Evolutionary conservation across 192 early-diverging fungal genomes (phyloP).

Genomic region (Coemansia sp.): DNA sequence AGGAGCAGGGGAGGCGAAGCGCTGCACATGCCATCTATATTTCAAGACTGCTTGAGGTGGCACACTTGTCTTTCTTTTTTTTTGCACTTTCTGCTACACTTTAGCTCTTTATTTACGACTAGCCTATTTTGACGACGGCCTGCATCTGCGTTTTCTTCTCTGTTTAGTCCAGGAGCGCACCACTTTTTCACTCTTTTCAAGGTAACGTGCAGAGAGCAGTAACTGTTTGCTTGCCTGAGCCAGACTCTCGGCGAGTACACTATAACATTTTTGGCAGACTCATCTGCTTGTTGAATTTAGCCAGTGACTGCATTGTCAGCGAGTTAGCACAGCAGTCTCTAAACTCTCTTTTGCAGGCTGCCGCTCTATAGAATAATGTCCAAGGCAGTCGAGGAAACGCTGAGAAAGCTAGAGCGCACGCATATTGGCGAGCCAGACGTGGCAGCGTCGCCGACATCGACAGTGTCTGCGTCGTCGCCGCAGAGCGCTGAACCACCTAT

Average conservation of each 20-base stretch:
- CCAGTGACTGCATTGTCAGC: not conserved
- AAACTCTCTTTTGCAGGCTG: not conserved
- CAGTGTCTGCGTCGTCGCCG: slow-evolving; percentile 25
- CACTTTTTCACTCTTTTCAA: not conserved
- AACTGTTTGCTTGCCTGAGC: not conserved
- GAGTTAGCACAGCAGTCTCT: not conserved
- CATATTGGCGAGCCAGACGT: slow-evolving; percentile 32
- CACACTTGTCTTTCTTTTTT: not conserved
- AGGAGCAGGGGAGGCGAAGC: not conserved
- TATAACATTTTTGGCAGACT: not conserved
- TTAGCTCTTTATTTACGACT: slow-evolving; percentile 6
- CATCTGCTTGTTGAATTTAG: not conserved
- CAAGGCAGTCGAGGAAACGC: slow-evolving; percentile 53
- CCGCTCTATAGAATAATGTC: slow-evolving; percentile 41
- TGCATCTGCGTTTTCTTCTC: not conserved
- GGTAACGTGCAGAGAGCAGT: not conserved
- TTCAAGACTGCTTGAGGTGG: not conserved
- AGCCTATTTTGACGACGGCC: slow-evolving; percentile 8
- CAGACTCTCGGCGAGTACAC: not conserved
- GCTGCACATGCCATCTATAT: not conserved
- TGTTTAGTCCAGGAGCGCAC: slow-evolving; percentile 1
- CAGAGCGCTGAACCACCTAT: not conserved
- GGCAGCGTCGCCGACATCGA: slow-evolving; percentile 32
- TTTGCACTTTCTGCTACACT: not conserved
- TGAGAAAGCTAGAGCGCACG: slow-evolving; percentile 47